Evolutionary conservation across 73 alveolate species (phyloP).

Genomic region (Blepharisma stoltei): DNA sequence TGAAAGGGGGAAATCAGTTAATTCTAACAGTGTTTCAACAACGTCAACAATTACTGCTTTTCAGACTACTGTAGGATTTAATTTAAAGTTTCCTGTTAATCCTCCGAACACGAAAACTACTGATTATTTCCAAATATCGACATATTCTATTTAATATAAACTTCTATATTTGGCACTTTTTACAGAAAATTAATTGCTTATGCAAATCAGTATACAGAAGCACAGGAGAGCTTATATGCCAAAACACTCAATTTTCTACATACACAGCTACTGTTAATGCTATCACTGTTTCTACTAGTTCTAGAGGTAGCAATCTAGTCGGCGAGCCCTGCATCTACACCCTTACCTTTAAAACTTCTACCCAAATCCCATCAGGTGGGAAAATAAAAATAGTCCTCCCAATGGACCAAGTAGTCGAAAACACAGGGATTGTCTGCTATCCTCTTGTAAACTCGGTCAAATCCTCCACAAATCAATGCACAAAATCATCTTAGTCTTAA

Average conservation of each 20-base stretch:
- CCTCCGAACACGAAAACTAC: conserved; percentile 19
- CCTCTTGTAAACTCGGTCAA: no score
- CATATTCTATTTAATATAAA: no score
- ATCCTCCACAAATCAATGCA: neutral
- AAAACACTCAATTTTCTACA: neutral
- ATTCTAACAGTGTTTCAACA: neutral
- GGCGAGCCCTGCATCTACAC: neutral
- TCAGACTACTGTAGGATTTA: neutral
- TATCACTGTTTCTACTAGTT: neutral
- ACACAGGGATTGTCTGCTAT: neutral
- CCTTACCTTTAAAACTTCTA: conserved; percentile 16
- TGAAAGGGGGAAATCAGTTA: neutral
- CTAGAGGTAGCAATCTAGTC: neutral
- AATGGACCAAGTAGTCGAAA: conserved; percentile 4
- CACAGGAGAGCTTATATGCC: neutral
- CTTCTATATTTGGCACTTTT: no score
- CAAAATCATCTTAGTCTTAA: no score
- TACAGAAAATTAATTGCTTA: no score
- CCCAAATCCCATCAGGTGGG: conserved; percentile 22
- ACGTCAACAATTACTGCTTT: neutral
- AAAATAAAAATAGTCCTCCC: neutral
- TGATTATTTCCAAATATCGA: neutral
- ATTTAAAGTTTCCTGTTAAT: neutral
- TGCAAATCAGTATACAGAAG: no score
- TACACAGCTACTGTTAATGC: neutral